Conservation (phyloP, 345 rosid genomes). For the Mercurialis annua region DNA sequence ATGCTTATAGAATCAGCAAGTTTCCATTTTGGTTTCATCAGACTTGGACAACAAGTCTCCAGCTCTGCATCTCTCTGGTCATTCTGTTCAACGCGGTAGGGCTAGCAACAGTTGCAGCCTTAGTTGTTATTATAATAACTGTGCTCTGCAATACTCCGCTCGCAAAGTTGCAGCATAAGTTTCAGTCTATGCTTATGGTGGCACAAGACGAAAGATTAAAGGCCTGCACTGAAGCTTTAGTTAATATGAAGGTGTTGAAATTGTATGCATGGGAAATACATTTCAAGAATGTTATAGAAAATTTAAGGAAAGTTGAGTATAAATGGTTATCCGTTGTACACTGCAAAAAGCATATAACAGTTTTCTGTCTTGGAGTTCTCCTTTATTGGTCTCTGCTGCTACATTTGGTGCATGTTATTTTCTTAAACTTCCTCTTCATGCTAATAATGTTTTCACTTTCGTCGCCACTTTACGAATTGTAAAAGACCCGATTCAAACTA, state of each 20-base stretch:
- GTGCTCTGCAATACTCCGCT: constrained; percentile 82
- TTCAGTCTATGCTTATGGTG: constrained; percentile 71
- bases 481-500: constrained; percentile 73
- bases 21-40: constrained; percentile 96
- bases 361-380: constrained; percentile 85
- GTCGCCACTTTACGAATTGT: constrained; percentile 87
- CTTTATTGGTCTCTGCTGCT: constrained; percentile 82
- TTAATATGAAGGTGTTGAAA: constrained; percentile 92
- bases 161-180: constrained; percentile 84
- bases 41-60: constrained; percentile 87
- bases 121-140: constrained; percentile 62
- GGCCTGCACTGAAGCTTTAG: constrained; percentile 77
- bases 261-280: constrained; percentile 91
- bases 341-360: constrained; percentile 59
- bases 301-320: constrained; percentile 53
- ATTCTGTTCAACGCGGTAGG: constrained; percentile 85
- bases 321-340: constrained; percentile 81
- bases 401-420: constrained; percentile 84
- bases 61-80: constrained; percentile 65
- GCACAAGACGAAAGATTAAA: constrained; percentile 78
- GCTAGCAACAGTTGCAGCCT: constrained; percentile 75
- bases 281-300: constrained; percentile 78
- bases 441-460: constrained; percentile 87
- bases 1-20: constrained; percentile 90
- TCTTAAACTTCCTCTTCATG: constrained; percentile 67